Percentiles rank a stretch among this genome's conserved stretches.
Conservation (phyloP, 805 yeast species). For the Candida orba region DNA sequence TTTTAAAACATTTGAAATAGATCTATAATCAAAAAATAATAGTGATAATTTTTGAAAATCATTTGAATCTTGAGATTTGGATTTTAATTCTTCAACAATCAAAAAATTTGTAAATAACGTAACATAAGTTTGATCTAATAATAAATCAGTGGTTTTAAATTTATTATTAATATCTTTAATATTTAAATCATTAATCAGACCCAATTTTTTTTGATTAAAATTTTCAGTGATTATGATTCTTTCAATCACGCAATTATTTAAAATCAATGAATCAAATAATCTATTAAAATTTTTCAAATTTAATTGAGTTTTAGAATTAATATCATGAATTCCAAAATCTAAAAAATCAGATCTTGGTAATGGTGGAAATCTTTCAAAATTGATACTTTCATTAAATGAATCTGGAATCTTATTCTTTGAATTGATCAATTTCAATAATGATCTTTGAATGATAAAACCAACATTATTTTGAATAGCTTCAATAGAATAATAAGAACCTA, state of each 20-base stretch:
- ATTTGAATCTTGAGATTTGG: conserved; percentile 10
- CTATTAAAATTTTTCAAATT: conserved; percentile 12
- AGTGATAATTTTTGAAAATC: conserved; percentile 3
- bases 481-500: conserved; percentile 16
- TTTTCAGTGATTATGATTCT: conserved; percentile 6
- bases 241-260: conserved; percentile 7
- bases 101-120: conserved; percentile 8
- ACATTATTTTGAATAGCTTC: conserved; percentile 15
- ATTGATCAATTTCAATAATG: conserved; percentile 11
- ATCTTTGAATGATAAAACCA: conserved; percentile 10
- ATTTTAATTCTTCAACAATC: conserved; percentile 11
- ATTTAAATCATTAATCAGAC: conserved; percentile 4
- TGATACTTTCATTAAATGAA: conserved; percentile 7
- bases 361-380: conserved; percentile 19
- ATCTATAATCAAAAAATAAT: conserved; percentile 10
- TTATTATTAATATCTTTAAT: conserved; percentile 6
- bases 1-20: conserved; percentile 17
- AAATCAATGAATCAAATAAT: conserved; percentile 10
- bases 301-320: conserved; percentile 6
- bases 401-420: conserved; percentile 10
- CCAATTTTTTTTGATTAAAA: conserved; percentile 1
- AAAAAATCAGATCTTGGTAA: conserved; percentile 21
- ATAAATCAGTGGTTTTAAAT: conserved; percentile 7
- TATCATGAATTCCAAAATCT: conserved; percentile 7
- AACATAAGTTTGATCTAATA: conserved; percentile 14